A percentile compares a stretch with the other conserved stretches of the same genome.
These are phyloP conservation scores for Chaetomiaceae sp. DNA, from an alignment of 2,329 filamentous ascomycete species.

Conservation along the genomic window DNA sequence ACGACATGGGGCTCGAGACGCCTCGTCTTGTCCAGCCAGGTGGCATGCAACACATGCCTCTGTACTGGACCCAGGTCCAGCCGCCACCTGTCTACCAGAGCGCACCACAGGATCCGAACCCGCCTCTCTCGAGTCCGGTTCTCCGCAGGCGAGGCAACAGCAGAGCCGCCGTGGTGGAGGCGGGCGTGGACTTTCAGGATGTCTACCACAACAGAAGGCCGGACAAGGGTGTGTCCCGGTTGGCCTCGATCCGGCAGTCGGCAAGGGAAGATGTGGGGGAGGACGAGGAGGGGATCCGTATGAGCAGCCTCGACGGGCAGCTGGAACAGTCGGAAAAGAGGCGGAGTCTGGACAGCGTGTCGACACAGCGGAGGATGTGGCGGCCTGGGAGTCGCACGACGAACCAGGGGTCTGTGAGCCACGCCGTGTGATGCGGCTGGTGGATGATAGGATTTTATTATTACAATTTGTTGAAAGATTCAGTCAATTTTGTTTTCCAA, in stretches of 20 bases:
- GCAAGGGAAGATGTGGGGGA: conserved; percentile 17
- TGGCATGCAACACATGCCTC: conserved; percentile 60
- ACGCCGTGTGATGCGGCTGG: conserved; percentile 11
- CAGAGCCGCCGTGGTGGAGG: conserved; percentile 21
- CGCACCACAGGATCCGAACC: not conserved
- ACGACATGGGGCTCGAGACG: conserved; percentile 78
- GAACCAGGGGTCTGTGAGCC: conserved; percentile 8
- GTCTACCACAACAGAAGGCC: conserved; percentile 23
- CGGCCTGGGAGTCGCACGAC: conserved; percentile 10
- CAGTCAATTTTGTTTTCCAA: too few species aligned
- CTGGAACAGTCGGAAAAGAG: conserved; percentile 13
- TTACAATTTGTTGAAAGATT: not conserved
- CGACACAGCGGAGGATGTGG: conserved; percentile 11
- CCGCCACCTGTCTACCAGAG: conserved; percentile 13
- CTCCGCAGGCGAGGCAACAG: conserved; percentile 15
- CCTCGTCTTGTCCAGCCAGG: conserved; percentile 70
- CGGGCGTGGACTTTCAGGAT: conserved; percentile 27
- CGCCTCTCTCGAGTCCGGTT: conserved; percentile 3
- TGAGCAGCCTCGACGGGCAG: conserved; percentile 6
- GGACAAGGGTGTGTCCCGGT: conserved; percentile 14
- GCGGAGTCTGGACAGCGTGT: conserved; percentile 15
- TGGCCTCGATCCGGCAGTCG: conserved; percentile 21
- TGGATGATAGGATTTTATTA: not conserved
- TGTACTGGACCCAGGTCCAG: conserved; percentile 44
- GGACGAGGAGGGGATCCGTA: conserved; percentile 5